Evolutionary conservation across 768 basidiomycete genomes (phyloP).

Genomic region (Russula sp.): DNA sequence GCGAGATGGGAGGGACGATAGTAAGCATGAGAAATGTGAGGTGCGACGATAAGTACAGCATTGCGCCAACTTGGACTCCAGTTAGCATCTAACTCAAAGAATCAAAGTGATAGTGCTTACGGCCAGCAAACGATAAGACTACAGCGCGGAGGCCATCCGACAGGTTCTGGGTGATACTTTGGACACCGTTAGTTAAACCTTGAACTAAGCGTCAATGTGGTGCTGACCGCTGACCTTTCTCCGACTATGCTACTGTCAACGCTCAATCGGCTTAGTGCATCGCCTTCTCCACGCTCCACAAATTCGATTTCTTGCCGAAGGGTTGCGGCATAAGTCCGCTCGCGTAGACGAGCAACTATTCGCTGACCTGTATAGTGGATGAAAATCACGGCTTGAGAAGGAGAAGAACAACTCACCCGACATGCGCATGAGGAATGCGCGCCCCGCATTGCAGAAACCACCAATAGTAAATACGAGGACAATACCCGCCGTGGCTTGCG

Average conservation of each 20-base stretch:
- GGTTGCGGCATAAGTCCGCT: slow-evolving; percentile 76
- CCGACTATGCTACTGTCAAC: slow-evolving; percentile 92
- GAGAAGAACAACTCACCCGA: slow-evolving; percentile 44
- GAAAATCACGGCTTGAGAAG: not conserved
- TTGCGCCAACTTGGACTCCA: slow-evolving; percentile 64
- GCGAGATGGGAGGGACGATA: slow-evolving; percentile 81
- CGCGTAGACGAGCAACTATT: slow-evolving; percentile 81
- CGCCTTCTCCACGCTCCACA: slow-evolving; percentile 88
- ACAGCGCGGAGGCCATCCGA: slow-evolving; percentile 77
- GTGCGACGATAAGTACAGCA: slow-evolving; percentile 88
- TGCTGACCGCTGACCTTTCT: slow-evolving; percentile 70
- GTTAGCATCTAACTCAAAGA: not conserved
- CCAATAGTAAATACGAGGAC: slow-evolving; percentile 79
- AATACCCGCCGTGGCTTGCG: slow-evolving; percentile 70
- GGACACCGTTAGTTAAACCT: not conserved
- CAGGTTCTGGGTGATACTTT: slow-evolving; percentile 68
- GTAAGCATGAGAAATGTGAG: slow-evolving; percentile 89
- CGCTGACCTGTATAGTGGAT: slow-evolving; percentile 52
- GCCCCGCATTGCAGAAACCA: slow-evolving; percentile 77
- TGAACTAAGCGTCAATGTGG: not conserved
- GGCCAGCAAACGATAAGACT: slow-evolving; percentile 90
- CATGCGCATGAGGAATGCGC: slow-evolving; percentile 79
- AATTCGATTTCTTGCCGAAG: slow-evolving; percentile 88
- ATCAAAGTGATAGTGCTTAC: slow-evolving; percentile 39
- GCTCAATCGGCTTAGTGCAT: slow-evolving; percentile 85